phyloP scores from a whole-genome alignment of 768 basidiomycete genomes.

The Mycena galericulata region DNA sequence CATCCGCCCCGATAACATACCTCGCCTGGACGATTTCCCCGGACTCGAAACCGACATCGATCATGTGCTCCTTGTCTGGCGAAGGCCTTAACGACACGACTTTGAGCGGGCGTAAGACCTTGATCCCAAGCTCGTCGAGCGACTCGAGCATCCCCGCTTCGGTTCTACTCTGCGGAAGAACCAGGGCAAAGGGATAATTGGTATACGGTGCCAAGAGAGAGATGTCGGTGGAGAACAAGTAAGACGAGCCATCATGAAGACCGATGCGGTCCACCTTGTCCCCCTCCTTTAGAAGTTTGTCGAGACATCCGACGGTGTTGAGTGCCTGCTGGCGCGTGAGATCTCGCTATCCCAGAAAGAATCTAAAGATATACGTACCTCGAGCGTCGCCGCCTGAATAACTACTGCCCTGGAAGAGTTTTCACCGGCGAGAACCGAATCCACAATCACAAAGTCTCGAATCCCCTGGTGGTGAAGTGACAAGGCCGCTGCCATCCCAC shows the following conservation, averaged over 20 bases:
- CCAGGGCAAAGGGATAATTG: constrained; percentile 54
- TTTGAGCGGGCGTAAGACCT: constrained; percentile 52
- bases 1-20: constrained; percentile 66
- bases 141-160: constrained; percentile 51
- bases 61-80: constrained; percentile 23
- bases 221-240: constrained; percentile 47
- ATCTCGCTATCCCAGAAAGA: background rate
- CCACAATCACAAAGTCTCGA: constrained; percentile 45
- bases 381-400: constrained; percentile 58
- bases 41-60: constrained; percentile 60
- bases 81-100: constrained; percentile 52
- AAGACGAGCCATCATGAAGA: constrained; percentile 45
- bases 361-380: constrained; percentile 35
- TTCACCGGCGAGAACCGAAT: constrained; percentile 45
- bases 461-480: constrained; percentile 14
- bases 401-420: constrained; percentile 52
- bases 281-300: constrained; percentile 51
- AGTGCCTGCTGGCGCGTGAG: background rate
- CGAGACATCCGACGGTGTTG: constrained; percentile 52
- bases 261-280: constrained; percentile 43
- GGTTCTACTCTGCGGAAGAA: too few species aligned
- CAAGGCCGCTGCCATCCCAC: constrained; percentile 3
- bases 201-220: constrained; percentile 53
- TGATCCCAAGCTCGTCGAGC: constrained; percentile 47
- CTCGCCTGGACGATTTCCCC: constrained; percentile 56